Evolutionary conservation across 1,284 basidiomycete genomes (phyloP), one percentile per base, ranked within the genome.

Genomic region (Trichosporon inkin): DNA sequence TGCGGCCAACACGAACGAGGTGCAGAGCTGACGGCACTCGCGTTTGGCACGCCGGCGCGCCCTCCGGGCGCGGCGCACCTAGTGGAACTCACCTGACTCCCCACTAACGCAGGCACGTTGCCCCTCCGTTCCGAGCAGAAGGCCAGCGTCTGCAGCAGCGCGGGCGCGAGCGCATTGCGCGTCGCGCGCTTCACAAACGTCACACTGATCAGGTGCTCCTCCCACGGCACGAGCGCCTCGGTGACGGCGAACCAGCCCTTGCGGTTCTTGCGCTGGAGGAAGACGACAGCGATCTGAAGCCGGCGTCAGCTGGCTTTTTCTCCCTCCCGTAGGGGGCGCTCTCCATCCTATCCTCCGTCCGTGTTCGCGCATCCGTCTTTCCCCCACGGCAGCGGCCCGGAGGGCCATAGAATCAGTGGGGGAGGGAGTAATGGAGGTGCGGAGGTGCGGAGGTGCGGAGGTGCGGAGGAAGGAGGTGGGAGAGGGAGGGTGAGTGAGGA

Each of bases 171-270:
- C 19, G 67, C 59, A 38, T 65, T 67, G 5, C 44, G 13, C 20
- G 44, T 47, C 6, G 62, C 62, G 13, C 63, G 49, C 41, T 59
- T 61, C 22, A 58, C 61, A 20, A 62, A 59, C 11, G 52, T 65
- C 62, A 62, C 56, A 6, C 69, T 72, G 56, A 77, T 72, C 24
- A 77, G 64, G 58, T 77, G 75, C 59, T 75, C 75, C 62, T 77
- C 75, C 73, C 73, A 77, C 20, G 75, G 75, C 3, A 77, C 65
- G 39, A 74, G 67, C 40, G 75, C 73, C 64, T 78, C 76, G 7
- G 75, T 75, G 6, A 75, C 64, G 2, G 74, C 73, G 56, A 78
- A 78, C 76, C 76, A 78, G 10, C 72, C 72, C 60, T 74, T 76
- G 47, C 69, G 68, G 22, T 71, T 68, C 64, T 66, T 69, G 40